Percentiles rank a stretch among this genome's conserved stretches.
Conservation (phyloP, 352 stramenopile species). For the Phytophthora pluvialis region DNA sequence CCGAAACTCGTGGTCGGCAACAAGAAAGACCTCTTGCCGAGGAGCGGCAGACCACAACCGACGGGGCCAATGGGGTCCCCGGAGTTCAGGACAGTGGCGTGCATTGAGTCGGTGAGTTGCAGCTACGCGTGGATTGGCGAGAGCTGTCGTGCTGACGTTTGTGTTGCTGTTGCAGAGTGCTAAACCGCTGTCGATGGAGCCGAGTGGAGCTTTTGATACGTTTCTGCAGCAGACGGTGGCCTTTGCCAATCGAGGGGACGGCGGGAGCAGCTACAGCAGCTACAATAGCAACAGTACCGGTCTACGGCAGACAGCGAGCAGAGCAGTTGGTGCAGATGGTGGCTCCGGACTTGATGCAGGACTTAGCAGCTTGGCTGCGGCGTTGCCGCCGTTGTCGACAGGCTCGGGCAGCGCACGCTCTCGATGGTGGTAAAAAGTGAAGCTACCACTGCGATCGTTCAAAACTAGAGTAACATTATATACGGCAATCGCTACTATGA, state of each 20-base stretch:
- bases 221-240: conserved; percentile 72
- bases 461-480: conserved; percentile 47
- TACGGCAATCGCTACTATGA: conserved; percentile 35
- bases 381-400: conserved; percentile 35
- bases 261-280: conserved; percentile 15
- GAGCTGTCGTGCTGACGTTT: background rate
- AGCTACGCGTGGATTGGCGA: background rate
- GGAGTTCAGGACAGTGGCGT: conserved; percentile 60
- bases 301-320: conserved; percentile 55
- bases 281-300: conserved; percentile 38
- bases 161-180: conserved; percentile 49
- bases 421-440: conserved; percentile 42
- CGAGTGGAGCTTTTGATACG: conserved; percentile 49
- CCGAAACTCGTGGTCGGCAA: conserved; percentile 86
- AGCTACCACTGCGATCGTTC: conserved; percentile 2
- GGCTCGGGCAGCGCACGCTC: conserved; percentile 25
- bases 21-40: conserved; percentile 67
- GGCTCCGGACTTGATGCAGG: conserved; percentile 8
- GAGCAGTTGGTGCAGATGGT: conserved; percentile 32
- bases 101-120: conserved; percentile 60
- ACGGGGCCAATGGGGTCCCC: conserved; percentile 37
- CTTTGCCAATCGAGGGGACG: conserved; percentile 54
- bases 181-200: conserved; percentile 59
- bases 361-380: conserved; percentile 15
- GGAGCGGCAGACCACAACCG: conserved; percentile 17